These are phyloP conservation scores for Rhodomyrtus psidioides DNA, from an alignment of 441 rosid genomes.

Conservation along the genomic window DNA sequence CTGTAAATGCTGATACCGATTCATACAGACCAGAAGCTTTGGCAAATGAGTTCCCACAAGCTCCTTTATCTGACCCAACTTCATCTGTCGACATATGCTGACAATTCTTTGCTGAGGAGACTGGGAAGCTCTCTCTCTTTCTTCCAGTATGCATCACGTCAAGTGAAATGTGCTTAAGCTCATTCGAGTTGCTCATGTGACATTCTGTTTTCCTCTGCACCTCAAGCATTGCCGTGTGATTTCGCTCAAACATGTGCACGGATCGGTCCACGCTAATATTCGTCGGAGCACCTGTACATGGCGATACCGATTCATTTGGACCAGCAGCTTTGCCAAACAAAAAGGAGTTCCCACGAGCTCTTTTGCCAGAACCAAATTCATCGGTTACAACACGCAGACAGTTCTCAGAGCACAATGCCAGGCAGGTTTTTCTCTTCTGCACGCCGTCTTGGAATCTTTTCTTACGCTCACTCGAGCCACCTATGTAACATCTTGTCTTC, in stretches of 20 bases:
- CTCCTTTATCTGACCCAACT: slow-evolving; percentile 14
- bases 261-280: slow-evolving; percentile 15
- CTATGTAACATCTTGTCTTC: slow-evolving; percentile 17
- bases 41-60: slow-evolving; percentile 10
- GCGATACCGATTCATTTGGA: slow-evolving; percentile 16
- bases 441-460: neutral
- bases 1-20: slow-evolving; percentile 17
- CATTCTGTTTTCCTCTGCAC: slow-evolving; percentile 28
- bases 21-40: slow-evolving; percentile 27
- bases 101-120: slow-evolving; percentile 35
- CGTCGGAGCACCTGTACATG: slow-evolving; percentile 17
- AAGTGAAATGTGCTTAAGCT: slow-evolving; percentile 25
- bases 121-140: slow-evolving; percentile 61
- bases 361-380: slow-evolving; percentile 15
- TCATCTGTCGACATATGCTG: slow-evolving; percentile 14
- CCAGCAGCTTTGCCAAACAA: slow-evolving; percentile 24
- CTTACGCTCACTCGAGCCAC: slow-evolving; percentile 11
- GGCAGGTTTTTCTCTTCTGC: slow-evolving; percentile 51
- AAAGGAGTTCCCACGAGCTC: slow-evolving; percentile 2
- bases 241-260: slow-evolving; percentile 18
- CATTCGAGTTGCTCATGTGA: slow-evolving; percentile 14
- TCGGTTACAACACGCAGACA: slow-evolving; percentile 11
- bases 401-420: slow-evolving; percentile 42
- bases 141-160: slow-evolving; percentile 14
- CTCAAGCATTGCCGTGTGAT: slow-evolving; percentile 56